phyloP scores from a whole-genome alignment of 169 alveolate species.

The Eimeria sp. region DNA sequence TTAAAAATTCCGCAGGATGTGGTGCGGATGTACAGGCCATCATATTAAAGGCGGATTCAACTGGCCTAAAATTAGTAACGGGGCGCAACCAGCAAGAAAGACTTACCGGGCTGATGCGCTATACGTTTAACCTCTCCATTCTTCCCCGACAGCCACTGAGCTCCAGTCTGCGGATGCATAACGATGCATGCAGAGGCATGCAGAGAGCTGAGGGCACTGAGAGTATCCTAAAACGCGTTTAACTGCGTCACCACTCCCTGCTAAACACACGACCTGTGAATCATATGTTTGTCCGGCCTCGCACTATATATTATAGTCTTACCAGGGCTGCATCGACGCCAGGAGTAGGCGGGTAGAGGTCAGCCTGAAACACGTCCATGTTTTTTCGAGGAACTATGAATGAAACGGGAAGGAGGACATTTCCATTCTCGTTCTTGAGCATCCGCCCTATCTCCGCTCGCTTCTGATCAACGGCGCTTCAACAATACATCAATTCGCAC shows the following conservation, averaged over 20 bases:
- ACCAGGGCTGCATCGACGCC: slow-evolving; percentile 81
- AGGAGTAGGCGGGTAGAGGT: slow-evolving; percentile 82
- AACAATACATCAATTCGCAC: slow-evolving; percentile 21
- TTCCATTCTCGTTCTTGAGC: slow-evolving; percentile 81
- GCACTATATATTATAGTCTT: background rate
- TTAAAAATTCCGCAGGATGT: background rate
- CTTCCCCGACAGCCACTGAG: slow-evolving; percentile 62
- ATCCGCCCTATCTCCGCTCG: slow-evolving; percentile 83
- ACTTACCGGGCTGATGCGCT: slow-evolving; percentile 52
- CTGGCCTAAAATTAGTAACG: too few species aligned
- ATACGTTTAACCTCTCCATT: slow-evolving; percentile 63
- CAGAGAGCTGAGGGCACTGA: background rate
- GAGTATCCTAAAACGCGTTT: background rate
- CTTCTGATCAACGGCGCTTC: slow-evolving; percentile 77
- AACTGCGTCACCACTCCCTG: background rate
- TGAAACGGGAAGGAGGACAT: slow-evolving; percentile 77
- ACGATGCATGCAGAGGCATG: background rate
- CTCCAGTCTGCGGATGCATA: slow-evolving; percentile 52
- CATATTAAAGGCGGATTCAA: background rate
- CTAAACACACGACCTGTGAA: background rate
- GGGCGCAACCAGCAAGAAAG: background rate
- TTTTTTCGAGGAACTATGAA: slow-evolving; percentile 83
- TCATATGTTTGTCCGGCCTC: background rate
- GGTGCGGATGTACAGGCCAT: background rate
- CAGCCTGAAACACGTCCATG: slow-evolving; percentile 82